Evolutionary conservation across 345 rosid genomes (phyloP).

Genomic region (Rhodamnia rubescens): DNA sequence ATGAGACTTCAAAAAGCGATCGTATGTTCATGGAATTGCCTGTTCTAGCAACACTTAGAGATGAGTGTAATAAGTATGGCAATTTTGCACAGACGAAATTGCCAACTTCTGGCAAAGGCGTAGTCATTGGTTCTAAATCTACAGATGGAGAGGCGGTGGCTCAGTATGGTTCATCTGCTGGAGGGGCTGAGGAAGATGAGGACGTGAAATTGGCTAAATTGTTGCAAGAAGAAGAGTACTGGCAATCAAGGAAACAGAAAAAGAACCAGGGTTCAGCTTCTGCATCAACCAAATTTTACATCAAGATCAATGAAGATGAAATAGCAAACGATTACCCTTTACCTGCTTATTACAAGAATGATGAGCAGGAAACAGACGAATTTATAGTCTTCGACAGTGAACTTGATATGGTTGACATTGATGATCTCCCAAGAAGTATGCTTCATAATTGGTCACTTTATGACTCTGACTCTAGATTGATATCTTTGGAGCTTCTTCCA

Average conservation of each 20-base stretch:
- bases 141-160: constrained; percentile 8
- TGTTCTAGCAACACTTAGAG: constrained; percentile 42
- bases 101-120: constrained; percentile 11
- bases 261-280: constrained; percentile 29
- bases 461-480: constrained; percentile 54
- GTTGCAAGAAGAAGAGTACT: constrained; percentile 65
- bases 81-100: constrained; percentile 8
- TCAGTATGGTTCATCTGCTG: constrained; percentile 5
- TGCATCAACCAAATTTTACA: constrained; percentile 35
- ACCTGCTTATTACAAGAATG: constrained; percentile 57
- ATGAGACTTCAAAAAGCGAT: constrained; percentile 37
- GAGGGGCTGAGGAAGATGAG: constrained; percentile 41
- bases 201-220: constrained; percentile 50
- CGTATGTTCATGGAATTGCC: constrained; percentile 28
- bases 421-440: constrained; percentile 52
- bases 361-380: constrained; percentile 61
- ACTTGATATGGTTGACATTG: constrained; percentile 19
- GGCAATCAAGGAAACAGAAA: constrained; percentile 45
- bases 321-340: constrained; percentile 79
- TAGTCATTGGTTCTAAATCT: constrained; percentile 29
- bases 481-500: constrained; percentile 79
- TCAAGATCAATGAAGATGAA: constrained; percentile 79
- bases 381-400: constrained; percentile 30
- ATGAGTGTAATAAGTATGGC: constrained; percentile 24
- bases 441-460: constrained; percentile 86